These are phyloP conservation scores for Durio zibethinus DNA, from an alignment of 345 rosid genomes.

Conservation along the genomic window DNA sequence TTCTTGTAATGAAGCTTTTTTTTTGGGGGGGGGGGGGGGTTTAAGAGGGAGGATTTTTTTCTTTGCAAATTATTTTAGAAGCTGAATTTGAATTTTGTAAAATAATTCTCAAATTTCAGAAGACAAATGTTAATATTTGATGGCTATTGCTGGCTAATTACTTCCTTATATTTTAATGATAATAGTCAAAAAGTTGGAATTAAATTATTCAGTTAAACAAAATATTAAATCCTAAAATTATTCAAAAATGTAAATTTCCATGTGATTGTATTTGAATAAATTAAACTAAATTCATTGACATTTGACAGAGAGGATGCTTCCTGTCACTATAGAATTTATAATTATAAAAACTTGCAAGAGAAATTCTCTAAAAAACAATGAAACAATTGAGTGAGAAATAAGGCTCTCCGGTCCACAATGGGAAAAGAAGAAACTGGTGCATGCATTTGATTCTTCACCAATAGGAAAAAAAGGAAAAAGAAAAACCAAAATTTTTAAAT, in stretches of 20 bases:
- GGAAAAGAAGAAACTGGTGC: background rate
- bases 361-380: background rate
- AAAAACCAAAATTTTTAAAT: background rate
- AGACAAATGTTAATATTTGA: too few species aligned
- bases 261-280: background rate
- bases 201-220: background rate
- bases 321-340: background rate
- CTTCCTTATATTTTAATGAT: background rate
- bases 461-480: background rate
- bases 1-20: too few species aligned
- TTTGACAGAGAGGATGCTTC: background rate
- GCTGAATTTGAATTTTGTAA: too few species aligned
- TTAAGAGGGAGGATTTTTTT: too few species aligned
- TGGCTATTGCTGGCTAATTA: too few species aligned
- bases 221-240: background rate
- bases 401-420: background rate
- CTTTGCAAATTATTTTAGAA: too few species aligned
- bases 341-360: background rate
- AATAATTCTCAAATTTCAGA: too few species aligned
- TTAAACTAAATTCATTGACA: background rate
- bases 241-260: background rate
- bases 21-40: too few species aligned
- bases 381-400: background rate
- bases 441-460: background rate
- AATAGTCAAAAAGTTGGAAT: too few species aligned